phyloP scores from a whole-genome alignment of 225 moss, liverwort and hornwort genomes.

The Asterella californica region DNA sequence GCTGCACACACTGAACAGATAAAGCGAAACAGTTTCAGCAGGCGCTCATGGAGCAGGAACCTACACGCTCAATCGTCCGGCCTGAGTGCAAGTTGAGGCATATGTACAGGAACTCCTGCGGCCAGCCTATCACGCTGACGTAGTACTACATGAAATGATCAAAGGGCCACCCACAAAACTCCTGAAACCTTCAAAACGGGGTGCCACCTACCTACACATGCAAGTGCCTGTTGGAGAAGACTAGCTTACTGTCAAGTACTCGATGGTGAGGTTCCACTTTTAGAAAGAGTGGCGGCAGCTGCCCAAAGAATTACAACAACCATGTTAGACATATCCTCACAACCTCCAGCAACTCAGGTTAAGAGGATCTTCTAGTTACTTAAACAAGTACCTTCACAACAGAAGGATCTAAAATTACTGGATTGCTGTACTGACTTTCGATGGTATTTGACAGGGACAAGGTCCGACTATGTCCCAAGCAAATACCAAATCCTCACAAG shows the following conservation, averaged over 20 bases:
- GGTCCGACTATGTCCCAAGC: neutral
- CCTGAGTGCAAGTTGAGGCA: neutral
- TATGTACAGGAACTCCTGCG: neutral
- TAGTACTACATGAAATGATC: neutral
- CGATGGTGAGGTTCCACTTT: conserved; percentile 81
- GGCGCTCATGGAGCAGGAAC: neutral
- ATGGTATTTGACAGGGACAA: neutral
- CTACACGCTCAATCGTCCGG: too few species aligned
- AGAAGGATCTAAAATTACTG: too few species aligned
- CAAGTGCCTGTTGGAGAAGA: conserved; percentile 35
- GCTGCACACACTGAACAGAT: conserved; percentile 81
- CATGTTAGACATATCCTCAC: neutral
- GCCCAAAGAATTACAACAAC: conserved; percentile 6
- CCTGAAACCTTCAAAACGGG: neutral
- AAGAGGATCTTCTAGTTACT: neutral
- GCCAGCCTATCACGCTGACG: neutral
- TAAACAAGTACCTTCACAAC: too few species aligned
- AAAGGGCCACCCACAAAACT: too few species aligned
- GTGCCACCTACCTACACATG: conserved; percentile 41
- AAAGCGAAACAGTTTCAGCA: neutral
- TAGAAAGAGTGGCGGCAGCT: conserved; percentile 87
- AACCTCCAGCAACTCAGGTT: neutral
- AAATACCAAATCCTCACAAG: too few species aligned
- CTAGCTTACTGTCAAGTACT: conserved; percentile 88
- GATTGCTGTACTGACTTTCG: neutral